Evolutionary conservation across 2,329 filamentous ascomycete species (phyloP).

Genomic region (Ceratocystis papillata): DNA sequence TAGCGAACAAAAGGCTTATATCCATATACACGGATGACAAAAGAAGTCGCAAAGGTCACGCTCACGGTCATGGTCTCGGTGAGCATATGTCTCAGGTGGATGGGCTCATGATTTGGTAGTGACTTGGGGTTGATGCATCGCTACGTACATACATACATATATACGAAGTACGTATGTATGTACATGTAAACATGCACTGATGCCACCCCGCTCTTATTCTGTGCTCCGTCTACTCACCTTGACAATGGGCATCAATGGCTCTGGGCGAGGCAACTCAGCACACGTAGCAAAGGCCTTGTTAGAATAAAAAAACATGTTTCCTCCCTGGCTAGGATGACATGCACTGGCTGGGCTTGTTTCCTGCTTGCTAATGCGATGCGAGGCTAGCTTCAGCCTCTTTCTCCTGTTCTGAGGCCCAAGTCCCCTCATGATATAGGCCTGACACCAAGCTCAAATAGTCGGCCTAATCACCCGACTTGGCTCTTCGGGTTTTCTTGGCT

Average conservation of each 20-base stretch:
- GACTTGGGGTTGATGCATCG: background rate
- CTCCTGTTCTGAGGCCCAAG: background rate
- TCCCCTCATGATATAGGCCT: background rate
- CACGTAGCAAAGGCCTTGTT: background rate
- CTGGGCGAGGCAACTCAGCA: too few species aligned
- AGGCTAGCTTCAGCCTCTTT: background rate
- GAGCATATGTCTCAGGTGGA: constrained; percentile 8
- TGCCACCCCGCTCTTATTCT: too few species aligned
- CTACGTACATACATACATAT: background rate
- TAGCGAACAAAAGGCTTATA: background rate
- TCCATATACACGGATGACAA: background rate
- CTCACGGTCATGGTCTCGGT: constrained; percentile 4
- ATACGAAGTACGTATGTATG: background rate
- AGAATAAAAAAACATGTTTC: background rate
- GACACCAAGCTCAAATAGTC: background rate
- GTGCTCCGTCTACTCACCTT: too few species aligned
- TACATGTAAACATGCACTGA: background rate
- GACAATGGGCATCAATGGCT: too few species aligned
- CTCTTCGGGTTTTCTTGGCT: background rate
- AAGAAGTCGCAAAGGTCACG: background rate
- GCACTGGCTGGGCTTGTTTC: background rate
- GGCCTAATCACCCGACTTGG: background rate
- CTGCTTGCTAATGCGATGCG: background rate
- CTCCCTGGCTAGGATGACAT: background rate
- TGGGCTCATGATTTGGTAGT: background rate